phyloP scores from a whole-genome alignment of 345 rosid genomes.

The Eucalyptus caleyi region DNA sequence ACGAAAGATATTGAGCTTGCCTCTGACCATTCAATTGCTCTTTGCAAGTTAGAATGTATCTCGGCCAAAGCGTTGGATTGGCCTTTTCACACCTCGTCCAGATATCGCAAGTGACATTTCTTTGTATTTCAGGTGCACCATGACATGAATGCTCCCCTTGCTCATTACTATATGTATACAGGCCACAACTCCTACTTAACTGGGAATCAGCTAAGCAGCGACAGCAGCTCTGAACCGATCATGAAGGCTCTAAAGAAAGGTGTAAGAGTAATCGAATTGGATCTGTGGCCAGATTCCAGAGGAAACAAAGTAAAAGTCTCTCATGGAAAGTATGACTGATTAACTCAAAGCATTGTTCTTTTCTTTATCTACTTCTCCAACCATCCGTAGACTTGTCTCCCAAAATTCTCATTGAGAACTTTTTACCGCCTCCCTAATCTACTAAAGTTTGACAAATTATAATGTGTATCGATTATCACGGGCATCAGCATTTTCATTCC shows the following conservation, averaged over 20 bases:
- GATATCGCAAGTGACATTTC: not conserved
- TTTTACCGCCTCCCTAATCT: not conserved
- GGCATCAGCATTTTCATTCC: not conserved
- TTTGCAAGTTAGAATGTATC: not conserved
- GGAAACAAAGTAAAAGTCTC: conserved; percentile 41
- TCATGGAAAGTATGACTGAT: conserved; percentile 54
- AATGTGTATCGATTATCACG: not conserved
- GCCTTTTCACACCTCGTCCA: not conserved
- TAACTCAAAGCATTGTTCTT: not conserved
- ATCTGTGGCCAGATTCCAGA: conserved; percentile 62
- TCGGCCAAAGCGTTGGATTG: not conserved
- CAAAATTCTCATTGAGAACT: not conserved
- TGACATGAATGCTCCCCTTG: conserved; percentile 56
- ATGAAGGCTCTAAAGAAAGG: conserved; percentile 38
- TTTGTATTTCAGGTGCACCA: conserved; percentile 46
- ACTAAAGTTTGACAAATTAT: not conserved
- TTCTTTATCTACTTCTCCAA: not conserved
- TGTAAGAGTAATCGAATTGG: conserved; percentile 78
- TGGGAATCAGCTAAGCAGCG: conserved; percentile 63
- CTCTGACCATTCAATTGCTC: not conserved
- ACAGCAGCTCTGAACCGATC: conserved; percentile 54
- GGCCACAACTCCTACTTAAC: conserved; percentile 92
- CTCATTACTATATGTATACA: conserved; percentile 73
- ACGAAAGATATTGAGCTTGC: not conserved
- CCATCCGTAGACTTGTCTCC: not conserved